Evolutionary conservation across 2,329 filamentous ascomycete species (phyloP).

Genomic region (Tympanopsis confertula): DNA sequence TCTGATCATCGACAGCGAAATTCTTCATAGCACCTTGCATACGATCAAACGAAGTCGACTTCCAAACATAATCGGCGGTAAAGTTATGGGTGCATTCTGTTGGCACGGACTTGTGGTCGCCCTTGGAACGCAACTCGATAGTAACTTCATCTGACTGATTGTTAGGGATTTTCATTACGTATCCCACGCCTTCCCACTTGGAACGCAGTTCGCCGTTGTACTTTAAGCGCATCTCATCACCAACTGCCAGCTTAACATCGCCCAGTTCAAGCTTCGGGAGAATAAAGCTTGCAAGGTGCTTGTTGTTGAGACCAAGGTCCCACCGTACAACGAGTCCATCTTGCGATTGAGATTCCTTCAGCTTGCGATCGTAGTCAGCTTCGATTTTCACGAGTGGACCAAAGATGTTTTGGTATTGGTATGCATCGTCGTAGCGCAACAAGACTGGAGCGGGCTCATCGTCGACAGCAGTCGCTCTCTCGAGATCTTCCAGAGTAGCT

Average conservation of each 20-base stretch:
- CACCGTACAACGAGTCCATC: constrained; percentile 89
- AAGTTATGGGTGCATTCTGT: constrained; percentile 97
- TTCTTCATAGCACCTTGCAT: constrained; percentile 99
- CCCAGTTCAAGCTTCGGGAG: constrained; percentile 94
- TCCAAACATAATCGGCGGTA: constrained; percentile 98
- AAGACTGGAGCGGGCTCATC: constrained; percentile 90
- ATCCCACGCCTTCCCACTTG: constrained; percentile 94
- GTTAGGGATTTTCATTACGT: constrained; percentile 98
- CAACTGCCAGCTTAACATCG: constrained; percentile 93
- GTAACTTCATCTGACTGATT: constrained; percentile 97
- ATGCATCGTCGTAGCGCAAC: constrained; percentile 90
- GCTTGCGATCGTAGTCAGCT: constrained; percentile 95
- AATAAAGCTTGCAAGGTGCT: constrained; percentile 88
- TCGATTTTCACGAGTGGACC: constrained; percentile 97
- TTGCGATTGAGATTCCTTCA: constrained; percentile 96
- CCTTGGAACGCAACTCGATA: constrained; percentile 84
- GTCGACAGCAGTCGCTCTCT: constrained; percentile 82
- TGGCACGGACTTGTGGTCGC: constrained; percentile 89
- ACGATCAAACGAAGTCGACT: constrained; percentile 95
- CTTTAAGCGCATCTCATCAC: constrained; percentile 94
- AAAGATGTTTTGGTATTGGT: constrained; percentile 98
- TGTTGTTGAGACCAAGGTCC: constrained; percentile 94
- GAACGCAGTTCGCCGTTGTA: constrained; percentile 89
- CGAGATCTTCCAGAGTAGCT: constrained; percentile 80
- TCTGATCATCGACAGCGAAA: constrained; percentile 95